phyloP scores from a whole-genome alignment of 1,139 yeast genomes.

The Scheffersomyces illinoinensis region DNA sequence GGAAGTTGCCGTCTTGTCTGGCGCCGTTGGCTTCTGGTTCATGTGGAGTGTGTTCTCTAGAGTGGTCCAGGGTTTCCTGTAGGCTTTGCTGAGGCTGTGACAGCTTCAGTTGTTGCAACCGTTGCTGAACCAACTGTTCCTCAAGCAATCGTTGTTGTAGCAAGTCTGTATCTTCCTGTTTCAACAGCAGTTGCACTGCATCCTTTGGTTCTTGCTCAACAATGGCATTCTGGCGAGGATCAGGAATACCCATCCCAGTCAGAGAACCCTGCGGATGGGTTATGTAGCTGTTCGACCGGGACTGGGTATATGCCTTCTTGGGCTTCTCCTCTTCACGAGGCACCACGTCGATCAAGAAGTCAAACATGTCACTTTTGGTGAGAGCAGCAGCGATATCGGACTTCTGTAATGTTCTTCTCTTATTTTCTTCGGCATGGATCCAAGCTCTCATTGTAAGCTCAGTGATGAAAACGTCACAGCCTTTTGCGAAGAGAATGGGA shows the following conservation, averaged over 20 bases:
- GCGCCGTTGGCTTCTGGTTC: not conserved
- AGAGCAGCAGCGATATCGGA: conserved; percentile 95
- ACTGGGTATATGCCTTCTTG: conserved; percentile 31
- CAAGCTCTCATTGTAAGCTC: conserved; percentile 98
- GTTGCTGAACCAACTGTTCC: conserved; percentile 15
- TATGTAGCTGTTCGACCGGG: conserved; percentile 15
- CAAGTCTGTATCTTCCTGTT: conserved; percentile 11
- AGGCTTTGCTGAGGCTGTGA: conserved; percentile 6
- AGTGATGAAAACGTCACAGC: conserved; percentile 94
- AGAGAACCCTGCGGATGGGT: conserved; percentile 9
- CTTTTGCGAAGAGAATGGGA: conserved; percentile 94
- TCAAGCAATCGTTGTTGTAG: conserved; percentile 16
- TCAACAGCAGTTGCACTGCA: conserved; percentile 6
- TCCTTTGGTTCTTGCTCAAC: conserved; percentile 2
- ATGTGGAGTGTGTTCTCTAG: not conserved
- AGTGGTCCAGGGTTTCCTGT: conserved; percentile 4
- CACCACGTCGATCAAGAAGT: conserved; percentile 90
- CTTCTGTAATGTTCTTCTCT: conserved; percentile 88
- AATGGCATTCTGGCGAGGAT: not conserved
- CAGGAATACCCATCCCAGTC: conserved; percentile 2
- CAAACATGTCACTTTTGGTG: conserved; percentile 95
- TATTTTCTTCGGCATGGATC: conserved; percentile 97
- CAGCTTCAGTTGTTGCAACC: conserved; percentile 9
- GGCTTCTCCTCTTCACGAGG: conserved; percentile 78
- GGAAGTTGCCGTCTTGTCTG: conserved; percentile 6